phyloP scores from a whole-genome alignment of 2,329 filamentous ascomycete species.

The Cercospora sp. region DNA sequence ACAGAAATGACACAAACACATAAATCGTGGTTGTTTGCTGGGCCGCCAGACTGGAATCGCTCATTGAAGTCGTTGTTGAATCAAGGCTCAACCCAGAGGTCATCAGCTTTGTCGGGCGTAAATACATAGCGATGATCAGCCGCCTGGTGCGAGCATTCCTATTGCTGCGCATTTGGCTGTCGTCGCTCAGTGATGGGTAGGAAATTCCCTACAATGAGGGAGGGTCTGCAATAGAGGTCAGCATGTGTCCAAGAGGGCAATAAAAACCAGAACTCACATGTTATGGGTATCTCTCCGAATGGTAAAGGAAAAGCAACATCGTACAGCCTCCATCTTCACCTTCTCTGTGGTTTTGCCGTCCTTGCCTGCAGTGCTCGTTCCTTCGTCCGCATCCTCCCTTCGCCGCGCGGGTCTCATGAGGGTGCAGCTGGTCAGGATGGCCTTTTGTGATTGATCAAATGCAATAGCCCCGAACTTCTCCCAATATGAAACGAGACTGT shows the following conservation, averaged over 20 bases:
- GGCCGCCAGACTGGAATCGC: background rate
- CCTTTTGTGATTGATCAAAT: slow-evolving; percentile 91
- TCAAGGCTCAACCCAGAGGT: background rate
- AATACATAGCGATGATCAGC: background rate
- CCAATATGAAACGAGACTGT: slow-evolving; percentile 95
- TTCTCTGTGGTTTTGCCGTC: slow-evolving; percentile 39
- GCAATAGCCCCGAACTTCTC: slow-evolving; percentile 98
- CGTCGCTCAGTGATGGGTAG: slow-evolving; percentile 65
- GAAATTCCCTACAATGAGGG: slow-evolving; percentile 95
- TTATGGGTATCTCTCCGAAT: slow-evolving; percentile 94
- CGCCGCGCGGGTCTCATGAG: slow-evolving; percentile 71
- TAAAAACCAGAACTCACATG: slow-evolving; percentile 65
- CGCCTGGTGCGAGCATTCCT: slow-evolving; percentile 12
- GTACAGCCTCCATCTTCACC: slow-evolving; percentile 59
- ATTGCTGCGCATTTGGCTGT: slow-evolving; percentile 20
- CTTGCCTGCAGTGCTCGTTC: slow-evolving; percentile 37
- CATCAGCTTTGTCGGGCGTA: background rate
- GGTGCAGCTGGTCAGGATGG: slow-evolving; percentile 88
- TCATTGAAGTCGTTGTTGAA: background rate
- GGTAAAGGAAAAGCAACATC: slow-evolving; percentile 97
- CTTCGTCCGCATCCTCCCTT: slow-evolving; percentile 5
- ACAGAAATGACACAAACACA: background rate
- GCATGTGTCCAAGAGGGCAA: background rate
- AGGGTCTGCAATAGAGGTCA: slow-evolving; percentile 62
- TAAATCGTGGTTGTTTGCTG: background rate